Evolutionary conservation across 2,329 filamentous ascomycete genomes (phyloP).

Genomic region (Laburnicola sp.): DNA sequence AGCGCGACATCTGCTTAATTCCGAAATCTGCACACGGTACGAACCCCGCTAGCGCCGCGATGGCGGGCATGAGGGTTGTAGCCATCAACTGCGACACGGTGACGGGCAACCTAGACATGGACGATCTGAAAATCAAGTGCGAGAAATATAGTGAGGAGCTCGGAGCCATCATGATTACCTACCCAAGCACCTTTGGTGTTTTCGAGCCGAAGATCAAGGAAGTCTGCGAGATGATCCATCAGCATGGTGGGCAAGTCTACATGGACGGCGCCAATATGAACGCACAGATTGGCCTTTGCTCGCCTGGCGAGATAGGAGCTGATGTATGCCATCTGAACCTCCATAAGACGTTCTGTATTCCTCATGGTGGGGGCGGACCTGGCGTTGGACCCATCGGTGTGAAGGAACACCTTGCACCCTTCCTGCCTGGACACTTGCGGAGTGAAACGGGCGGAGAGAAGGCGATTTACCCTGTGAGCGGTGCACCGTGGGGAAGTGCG

Average conservation of each 20-base stretch:
- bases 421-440: constrained; percentile 72
- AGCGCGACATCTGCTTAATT: constrained; percentile 90
- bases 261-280: constrained; percentile 99
- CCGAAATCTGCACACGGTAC: constrained; percentile 95
- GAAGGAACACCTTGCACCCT: constrained; percentile 74
- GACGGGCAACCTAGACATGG: constrained; percentile 87
- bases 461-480: constrained; percentile 73
- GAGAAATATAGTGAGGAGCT: constrained; percentile 83
- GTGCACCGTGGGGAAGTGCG: constrained; percentile 83
- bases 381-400: constrained; percentile 94
- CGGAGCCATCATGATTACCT: constrained; percentile 94
- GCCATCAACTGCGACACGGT: constrained; percentile 85
- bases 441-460: constrained; percentile 60
- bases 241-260: constrained; percentile 89
- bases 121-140: constrained; percentile 83
- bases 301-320: constrained; percentile 90
- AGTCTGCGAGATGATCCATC: constrained; percentile 82
- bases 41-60: constrained; percentile 91
- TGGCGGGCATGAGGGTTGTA: constrained; percentile 94
- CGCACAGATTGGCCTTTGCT: constrained; percentile 93
- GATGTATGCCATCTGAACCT: constrained; percentile 97
- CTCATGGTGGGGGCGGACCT: constrained; percentile 90
- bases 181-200: constrained; percentile 91
- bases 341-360: constrained; percentile 99
- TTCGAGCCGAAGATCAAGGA: constrained; percentile 89